Evolutionary conservation across 177 flowering plant genomes (phyloP).

Genomic region (Vitis hybrid): DNA sequence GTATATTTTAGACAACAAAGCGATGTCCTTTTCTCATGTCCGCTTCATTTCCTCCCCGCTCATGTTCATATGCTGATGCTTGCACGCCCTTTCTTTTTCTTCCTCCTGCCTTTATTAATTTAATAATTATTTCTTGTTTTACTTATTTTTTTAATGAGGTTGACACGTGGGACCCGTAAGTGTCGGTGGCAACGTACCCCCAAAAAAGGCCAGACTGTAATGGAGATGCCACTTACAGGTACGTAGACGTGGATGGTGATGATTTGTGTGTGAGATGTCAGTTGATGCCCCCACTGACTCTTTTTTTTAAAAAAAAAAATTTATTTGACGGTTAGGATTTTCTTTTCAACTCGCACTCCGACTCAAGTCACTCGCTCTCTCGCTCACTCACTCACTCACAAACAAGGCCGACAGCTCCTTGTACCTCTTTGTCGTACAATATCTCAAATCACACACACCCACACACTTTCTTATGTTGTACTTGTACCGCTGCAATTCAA

Average conservation of each 20-base stretch:
- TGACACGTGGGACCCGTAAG: slow-evolving; percentile 7
- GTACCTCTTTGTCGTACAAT: background rate
- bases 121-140: background rate
- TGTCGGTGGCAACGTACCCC: slow-evolving; percentile 13
- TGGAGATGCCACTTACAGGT: background rate
- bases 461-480: too few species aligned
- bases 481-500: too few species aligned
- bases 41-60: too few species aligned
- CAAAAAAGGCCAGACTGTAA: slow-evolving; percentile 5
- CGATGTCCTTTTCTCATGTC: too few species aligned
- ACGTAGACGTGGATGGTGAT: slow-evolving; percentile 7
- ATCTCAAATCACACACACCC: too few species aligned
- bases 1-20: too few species aligned
- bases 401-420: background rate
- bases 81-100: too few species aligned
- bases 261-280: background rate
- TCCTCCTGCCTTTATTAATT: background rate
- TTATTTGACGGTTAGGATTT: background rate
- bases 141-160: background rate
- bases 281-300: slow-evolving; percentile 11
- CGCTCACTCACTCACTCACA: background rate
- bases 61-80: too few species aligned
- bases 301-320: too few species aligned
- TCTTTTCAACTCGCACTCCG: background rate
- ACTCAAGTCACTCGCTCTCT: background rate